phyloP scores from a whole-genome alignment of 1,284 basidiomycete genomes.

The Microbotryomycetes sp. region DNA sequence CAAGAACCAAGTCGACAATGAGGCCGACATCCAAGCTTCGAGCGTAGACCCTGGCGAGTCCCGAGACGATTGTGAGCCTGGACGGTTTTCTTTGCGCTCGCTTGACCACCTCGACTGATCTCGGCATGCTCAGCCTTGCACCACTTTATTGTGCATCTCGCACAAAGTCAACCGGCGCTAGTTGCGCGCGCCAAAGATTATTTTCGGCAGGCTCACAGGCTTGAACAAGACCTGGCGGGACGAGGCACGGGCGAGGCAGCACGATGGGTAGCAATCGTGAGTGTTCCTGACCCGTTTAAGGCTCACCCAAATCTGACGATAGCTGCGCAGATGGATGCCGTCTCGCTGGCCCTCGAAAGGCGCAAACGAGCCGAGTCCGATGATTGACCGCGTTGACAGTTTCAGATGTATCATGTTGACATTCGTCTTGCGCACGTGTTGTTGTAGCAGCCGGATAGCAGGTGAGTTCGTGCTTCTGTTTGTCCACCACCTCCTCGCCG shows the following conservation, averaged over 20 bases:
- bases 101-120: not conserved
- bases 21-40: not conserved
- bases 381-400: not conserved
- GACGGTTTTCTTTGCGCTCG: not conserved
- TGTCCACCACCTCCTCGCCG: too few relatives aligned
- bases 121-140: not conserved
- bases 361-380: not conserved
- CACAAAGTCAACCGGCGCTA: slow-evolving; percentile 1
- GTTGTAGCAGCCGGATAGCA: too few relatives aligned
- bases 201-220: slow-evolving; percentile 12
- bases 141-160: not conserved
- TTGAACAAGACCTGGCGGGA: slow-evolving; percentile 1
- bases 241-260: slow-evolving; percentile 1
- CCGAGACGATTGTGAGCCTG: not conserved
- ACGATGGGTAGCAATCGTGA: slow-evolving; percentile 19
- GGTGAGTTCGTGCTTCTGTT: too few relatives aligned
- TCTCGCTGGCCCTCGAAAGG: not conserved
- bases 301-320: not conserved
- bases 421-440: not conserved
- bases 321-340: not conserved
- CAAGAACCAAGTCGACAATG: not conserved
- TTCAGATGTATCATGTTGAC: not conserved
- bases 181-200: slow-evolving; percentile 14
- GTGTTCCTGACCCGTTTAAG: not conserved
- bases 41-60: slow-evolving; percentile 5